Evolutionary conservation across 192 early-diverging fungal species (phyloP).

Genomic region (Coemansia sp.): DNA sequence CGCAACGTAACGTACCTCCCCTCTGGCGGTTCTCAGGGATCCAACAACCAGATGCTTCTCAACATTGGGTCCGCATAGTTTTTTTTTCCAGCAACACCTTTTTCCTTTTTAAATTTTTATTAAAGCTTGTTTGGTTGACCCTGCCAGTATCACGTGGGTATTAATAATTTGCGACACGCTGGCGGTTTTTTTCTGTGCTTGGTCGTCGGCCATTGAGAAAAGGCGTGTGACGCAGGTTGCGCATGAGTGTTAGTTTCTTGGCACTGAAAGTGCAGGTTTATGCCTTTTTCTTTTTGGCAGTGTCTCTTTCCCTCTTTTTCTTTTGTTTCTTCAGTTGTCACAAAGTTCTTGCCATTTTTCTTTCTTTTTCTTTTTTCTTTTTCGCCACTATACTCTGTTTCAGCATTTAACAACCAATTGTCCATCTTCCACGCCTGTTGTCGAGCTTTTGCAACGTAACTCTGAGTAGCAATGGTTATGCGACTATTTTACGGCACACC

Average conservation of each 20-base stretch:
- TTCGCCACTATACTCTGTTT: slow-evolving; percentile 6
- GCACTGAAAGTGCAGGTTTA: background rate
- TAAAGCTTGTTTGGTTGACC: background rate
- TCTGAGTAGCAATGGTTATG: slow-evolving; percentile 33
- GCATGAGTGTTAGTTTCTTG: background rate
- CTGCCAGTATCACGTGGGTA: background rate
- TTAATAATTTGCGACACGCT: background rate
- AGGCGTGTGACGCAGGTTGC: background rate
- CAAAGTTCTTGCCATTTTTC: slow-evolving; percentile 1
- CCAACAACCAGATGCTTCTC: slow-evolving; percentile 73
- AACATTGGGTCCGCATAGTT: slow-evolving; percentile 61
- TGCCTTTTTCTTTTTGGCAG: slow-evolving; percentile 5
- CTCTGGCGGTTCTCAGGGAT: slow-evolving; percentile 42
- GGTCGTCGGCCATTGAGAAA: background rate
- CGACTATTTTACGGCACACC: slow-evolving; percentile 53
- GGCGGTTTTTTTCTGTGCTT: background rate
- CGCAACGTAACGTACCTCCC: slow-evolving; percentile 94
- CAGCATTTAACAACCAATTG: background rate
- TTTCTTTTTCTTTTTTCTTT: slow-evolving; percentile 7
- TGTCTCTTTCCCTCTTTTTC: background rate
- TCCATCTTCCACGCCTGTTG: background rate
- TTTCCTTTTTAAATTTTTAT: slow-evolving; percentile 5
- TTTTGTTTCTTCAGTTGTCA: background rate
- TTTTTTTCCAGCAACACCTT: background rate
- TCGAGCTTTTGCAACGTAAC: background rate